A percentile compares a stretch with the other conserved stretches of the same genome.
phyloP scores from a whole-genome alignment of 352 stramenopile genomes.

The Phytophthora fragariaefolia region DNA sequence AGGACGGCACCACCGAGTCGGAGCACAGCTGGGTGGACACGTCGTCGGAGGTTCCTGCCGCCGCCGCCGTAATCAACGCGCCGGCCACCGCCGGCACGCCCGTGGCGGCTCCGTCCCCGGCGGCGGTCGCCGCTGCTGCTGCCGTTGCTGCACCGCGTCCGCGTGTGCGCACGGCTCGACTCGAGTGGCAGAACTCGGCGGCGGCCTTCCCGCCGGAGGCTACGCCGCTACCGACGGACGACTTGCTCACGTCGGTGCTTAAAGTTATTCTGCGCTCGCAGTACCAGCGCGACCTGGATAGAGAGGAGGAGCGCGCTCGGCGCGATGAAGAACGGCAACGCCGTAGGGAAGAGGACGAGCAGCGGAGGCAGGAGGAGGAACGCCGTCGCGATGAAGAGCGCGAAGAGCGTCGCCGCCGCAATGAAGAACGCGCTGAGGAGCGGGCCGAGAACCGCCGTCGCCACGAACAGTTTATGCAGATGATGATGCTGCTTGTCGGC shows the following conservation, averaged over 20 bases:
- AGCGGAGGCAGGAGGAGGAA: constrained; percentile 41
- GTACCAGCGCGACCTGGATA: constrained; percentile 45
- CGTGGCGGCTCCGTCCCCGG: neutral
- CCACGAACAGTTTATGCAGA: constrained; percentile 52
- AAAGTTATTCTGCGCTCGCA: constrained; percentile 46
- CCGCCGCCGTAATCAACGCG: neutral
- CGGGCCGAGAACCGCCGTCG: constrained; percentile 41
- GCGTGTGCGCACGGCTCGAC: constrained; percentile 5
- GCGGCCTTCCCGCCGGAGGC: constrained; percentile 26
- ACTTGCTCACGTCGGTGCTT: constrained; percentile 41
- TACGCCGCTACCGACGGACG: constrained; percentile 31
- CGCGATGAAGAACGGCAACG: constrained; percentile 39
- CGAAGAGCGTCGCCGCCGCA: constrained; percentile 35
- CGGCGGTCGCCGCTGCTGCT: constrained; percentile 7
- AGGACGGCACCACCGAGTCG: constrained; percentile 33
- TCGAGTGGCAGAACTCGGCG: constrained; percentile 33
- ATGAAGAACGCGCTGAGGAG: constrained; percentile 41
- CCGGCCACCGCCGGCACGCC: neutral
- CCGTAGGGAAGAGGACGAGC: constrained; percentile 35
- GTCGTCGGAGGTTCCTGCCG: constrained; percentile 10
- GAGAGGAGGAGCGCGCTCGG: constrained; percentile 37
- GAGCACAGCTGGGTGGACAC: constrained; percentile 37
- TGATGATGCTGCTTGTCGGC: constrained; percentile 44
- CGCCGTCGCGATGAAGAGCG: constrained; percentile 46
- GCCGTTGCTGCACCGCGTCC: constrained; percentile 8